phyloP scores from a whole-genome alignment of 177 flowering plant species.

The Vitis hybrid region DNA sequence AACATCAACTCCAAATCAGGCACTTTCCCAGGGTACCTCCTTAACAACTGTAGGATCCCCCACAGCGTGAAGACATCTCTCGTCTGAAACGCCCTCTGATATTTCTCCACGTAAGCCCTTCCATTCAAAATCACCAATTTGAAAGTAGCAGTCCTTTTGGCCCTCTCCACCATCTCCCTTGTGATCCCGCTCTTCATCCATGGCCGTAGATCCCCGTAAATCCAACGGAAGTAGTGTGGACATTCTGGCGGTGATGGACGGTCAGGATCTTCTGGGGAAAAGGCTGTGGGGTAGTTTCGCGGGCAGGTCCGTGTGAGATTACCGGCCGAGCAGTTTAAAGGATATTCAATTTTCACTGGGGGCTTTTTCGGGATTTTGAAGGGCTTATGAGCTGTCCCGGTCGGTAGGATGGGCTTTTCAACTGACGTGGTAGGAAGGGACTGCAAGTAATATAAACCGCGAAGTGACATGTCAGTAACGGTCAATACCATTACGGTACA shows the following conservation, averaged over 20 bases:
- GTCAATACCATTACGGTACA: too few relatives aligned
- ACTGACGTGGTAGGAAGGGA: neutral
- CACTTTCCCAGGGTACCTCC: slow-evolving; percentile 62
- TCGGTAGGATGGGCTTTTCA: neutral
- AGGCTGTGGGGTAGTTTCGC: slow-evolving; percentile 27
- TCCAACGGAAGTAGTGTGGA: slow-evolving; percentile 84
- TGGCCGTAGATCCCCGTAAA: slow-evolving; percentile 77
- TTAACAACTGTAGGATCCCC: slow-evolving; percentile 74
- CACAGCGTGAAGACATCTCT: slow-evolving; percentile 69
- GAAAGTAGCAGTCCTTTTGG: slow-evolving; percentile 53
- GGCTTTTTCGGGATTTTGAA: slow-evolving; percentile 9
- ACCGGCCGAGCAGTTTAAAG: slow-evolving; percentile 35
- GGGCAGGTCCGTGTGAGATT: slow-evolving; percentile 41
- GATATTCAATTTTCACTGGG: slow-evolving; percentile 21
- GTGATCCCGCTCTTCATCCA: slow-evolving; percentile 76
- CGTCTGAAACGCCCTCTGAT: slow-evolving; percentile 41
- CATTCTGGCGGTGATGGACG: slow-evolving; percentile 32
- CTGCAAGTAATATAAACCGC: slow-evolving; percentile 2
- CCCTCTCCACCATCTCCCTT: slow-evolving; percentile 54
- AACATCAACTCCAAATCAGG: slow-evolving; percentile 85
- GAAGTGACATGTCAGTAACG: neutral
- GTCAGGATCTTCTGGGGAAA: slow-evolving; percentile 12
- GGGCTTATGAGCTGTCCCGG: neutral
- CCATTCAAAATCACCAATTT: slow-evolving; percentile 57
- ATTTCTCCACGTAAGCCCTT: slow-evolving; percentile 54